Conservation (phyloP, 1,284 basidiomycete species). For the Microbotryum silenes-acaulis region DNA sequence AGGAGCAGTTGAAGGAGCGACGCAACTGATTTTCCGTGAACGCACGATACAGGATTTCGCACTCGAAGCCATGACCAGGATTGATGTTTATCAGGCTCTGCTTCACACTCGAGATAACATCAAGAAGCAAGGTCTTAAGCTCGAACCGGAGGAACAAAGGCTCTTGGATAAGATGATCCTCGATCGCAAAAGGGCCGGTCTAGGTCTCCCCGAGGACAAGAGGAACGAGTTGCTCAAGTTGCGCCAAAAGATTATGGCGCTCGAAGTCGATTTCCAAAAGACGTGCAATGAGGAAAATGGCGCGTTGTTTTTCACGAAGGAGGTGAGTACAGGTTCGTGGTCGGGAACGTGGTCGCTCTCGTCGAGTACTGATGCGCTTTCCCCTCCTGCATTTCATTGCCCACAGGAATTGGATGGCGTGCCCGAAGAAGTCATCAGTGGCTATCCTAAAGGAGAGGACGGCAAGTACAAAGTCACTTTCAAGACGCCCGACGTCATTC, state of each 20-base stretch:
- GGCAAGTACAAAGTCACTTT: conserved; percentile 48
- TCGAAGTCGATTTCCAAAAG: conserved; percentile 66
- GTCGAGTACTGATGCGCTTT: not conserved
- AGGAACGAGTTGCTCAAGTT: conserved; percentile 52
- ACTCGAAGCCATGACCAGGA: conserved; percentile 64
- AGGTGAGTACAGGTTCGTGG: conserved; percentile 42
- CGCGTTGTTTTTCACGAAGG: conserved; percentile 33
- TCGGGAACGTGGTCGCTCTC: too few relatives aligned
- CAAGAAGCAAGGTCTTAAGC: conserved; percentile 47
- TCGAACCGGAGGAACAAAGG: conserved; percentile 59
- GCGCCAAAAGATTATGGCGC: conserved; percentile 53
- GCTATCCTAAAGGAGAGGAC: conserved; percentile 51
- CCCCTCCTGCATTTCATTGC: conserved; percentile 47
- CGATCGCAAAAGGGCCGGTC: conserved; percentile 64
- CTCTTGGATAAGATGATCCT: conserved; percentile 68
- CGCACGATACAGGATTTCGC: conserved; percentile 47
- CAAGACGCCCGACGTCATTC: conserved; percentile 68
- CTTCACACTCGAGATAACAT: conserved; percentile 51
- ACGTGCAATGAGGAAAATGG: conserved; percentile 74
- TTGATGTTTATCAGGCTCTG: conserved; percentile 66
- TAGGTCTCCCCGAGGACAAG: conserved; percentile 60
- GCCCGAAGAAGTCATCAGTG: conserved; percentile 64
- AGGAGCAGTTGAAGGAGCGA: too few relatives aligned
- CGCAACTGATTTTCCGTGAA: too few relatives aligned
- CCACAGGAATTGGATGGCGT: conserved; percentile 65